Evolutionary conservation across 768 basidiomycete species (phyloP), one percentile per base, ranked within the genome.

Genomic region (Floccularia luteovirens): DNA sequence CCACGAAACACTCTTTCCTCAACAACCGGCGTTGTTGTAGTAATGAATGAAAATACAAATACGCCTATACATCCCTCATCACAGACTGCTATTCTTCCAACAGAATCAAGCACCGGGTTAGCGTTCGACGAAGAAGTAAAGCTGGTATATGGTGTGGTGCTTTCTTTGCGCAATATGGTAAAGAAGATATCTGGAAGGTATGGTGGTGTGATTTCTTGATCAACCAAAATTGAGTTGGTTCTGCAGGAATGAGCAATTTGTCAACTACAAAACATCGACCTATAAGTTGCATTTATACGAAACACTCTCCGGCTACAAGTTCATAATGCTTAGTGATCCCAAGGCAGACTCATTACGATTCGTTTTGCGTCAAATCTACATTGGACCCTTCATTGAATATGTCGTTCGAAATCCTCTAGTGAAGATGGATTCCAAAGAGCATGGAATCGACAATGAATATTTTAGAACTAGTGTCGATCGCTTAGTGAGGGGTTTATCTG

Each of bases 121-220:
- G 70, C 94, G 4, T 98, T 99, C 50, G 96, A 99, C 54, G 96
- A 99, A 59, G 94, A 99, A 60, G 83, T 84, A 1, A 99, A 99
- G 57, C 74, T 99, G 45, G 93, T 99, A 0, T 99, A 98, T 57
- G 96, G 96, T 41, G 89, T 99, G 39, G 71, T 98, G 11, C 67
- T 97, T 31, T 92, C 90, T 5, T 56, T 99, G 50, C 66, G 90
- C 40, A 92, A 90, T 59, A 94, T 98, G 92, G 69, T 94, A 55
- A 94, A 81, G 69, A 98, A 96, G 60, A 61, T 99, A 7, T 87
- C 93, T 10, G 82, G 85, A 49, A 74, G 82, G 94, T 92, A 48
- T 28, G 66, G 50, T 24, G 23, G 14, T 20, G 23, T 42, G 16
- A 10, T 42, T 17, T 22, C 17, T 35, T 13, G 17, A 42, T 24